Base-by-base conservation (phyloP, 108 stramenopile species). In the Stephanodiscus triporus region DNA sequence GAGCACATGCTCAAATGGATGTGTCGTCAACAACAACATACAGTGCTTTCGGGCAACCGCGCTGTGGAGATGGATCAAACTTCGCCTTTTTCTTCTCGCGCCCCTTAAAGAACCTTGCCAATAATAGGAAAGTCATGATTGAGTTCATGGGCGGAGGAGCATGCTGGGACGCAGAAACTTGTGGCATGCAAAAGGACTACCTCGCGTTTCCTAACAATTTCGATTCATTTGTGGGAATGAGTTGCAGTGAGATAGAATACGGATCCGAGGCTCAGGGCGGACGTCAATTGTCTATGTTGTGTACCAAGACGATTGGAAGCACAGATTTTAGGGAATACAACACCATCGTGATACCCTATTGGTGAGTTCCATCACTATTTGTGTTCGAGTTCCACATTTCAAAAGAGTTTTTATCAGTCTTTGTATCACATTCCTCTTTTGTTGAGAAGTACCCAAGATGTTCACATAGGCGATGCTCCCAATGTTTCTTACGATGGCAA, bases 81-180 rank as follows among this genome's bases (percentile, higher is more conserved):
- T 88, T 84, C 71, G 70, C 82, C 4, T 88, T 88, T 30, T 81
- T 76, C 38, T 43, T 75, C 37, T 66, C 83, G 1, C 71, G 75
- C 27, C 87, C 87, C 19, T 43, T 61, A 11, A 60, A 87, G 60
- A 50, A 74, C 23, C 42, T 57, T 26, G 23, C 22, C 14, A 76
- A 84, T 43, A 53, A 60, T 5, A 58, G 78, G 13, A 78, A 79
- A 55, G 45, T 88, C 27, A 51, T 88, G 20, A 85, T 88, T 20
- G 87, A 88, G 53, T 73, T 88, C 14, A 60, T 70, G 43, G 87
- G 87, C 17, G 87, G 87, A 2, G 87, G 87, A 29, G 87, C 87
- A 1, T 88, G 87, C 43, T 88, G 87, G 87, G 72, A 85, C 42
- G 78, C 58, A 11, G 61, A 61, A 32, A 85, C 85, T 11, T 88